Conservation (phyloP, 768 basidiomycete genomes). For the Floccularia luteovirens region DNA sequence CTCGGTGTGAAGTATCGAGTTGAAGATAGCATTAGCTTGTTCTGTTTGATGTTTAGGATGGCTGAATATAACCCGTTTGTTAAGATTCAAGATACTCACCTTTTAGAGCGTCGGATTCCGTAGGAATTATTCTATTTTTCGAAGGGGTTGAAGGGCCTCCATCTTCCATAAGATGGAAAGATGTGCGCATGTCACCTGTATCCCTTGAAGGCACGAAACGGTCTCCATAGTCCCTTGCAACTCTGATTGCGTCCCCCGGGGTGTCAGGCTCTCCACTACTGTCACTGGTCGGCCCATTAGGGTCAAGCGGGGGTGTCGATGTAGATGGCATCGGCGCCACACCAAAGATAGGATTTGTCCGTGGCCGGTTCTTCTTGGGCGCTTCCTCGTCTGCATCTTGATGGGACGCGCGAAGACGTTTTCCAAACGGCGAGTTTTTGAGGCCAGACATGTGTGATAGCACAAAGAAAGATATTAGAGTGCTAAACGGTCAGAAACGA, state of each 20-base stretch:
- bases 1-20: conserved; percentile 67
- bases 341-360: conserved; percentile 49
- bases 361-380: conserved; percentile 26
- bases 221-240: conserved; percentile 43
- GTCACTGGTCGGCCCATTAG: conserved; percentile 46
- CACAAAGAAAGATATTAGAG: not conserved
- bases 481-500: too few relatives aligned
- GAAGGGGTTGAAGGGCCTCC: conserved; percentile 49
- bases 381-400: conserved; percentile 51
- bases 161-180: conserved; percentile 59
- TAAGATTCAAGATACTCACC: conserved; percentile 29
- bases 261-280: conserved; percentile 38
- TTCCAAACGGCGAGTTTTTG: conserved; percentile 82
- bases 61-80: not conserved
- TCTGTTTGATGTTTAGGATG: conserved; percentile 30
- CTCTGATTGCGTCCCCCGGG: conserved; percentile 26
- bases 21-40: conserved; percentile 82
- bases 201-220: conserved; percentile 68
- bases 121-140: conserved; percentile 56
- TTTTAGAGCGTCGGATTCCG: conserved; percentile 71
- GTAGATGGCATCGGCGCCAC: conserved; percentile 26
- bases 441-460: conserved; percentile 52
- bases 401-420: conserved; percentile 69
- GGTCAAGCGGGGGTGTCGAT: conserved; percentile 55
- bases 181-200: conserved; percentile 54